These are phyloP conservation scores for Pichia thaimueangensis DNA, from an alignment of 805 yeast genomes.

Conservation along the genomic window DNA sequence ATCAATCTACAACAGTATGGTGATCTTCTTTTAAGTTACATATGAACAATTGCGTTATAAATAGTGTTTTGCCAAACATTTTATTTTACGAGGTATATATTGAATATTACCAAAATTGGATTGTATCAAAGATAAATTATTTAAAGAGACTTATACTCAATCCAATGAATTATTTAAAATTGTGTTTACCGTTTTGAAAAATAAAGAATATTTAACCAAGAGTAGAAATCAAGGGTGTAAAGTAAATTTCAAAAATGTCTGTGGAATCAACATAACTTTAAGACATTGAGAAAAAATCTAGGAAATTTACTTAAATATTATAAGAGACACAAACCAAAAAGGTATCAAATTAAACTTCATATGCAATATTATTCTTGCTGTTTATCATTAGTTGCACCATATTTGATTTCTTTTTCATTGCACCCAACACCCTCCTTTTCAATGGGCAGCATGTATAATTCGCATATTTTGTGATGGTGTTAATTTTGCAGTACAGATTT, in stretches of 20 bases:
- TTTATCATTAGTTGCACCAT: conserved; percentile 31
- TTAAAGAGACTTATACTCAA: conserved; percentile 18
- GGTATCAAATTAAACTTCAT: conserved; percentile 30
- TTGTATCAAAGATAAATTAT: conserved; percentile 12
- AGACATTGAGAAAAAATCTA: conserved; percentile 23
- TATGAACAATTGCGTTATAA: conserved; percentile 27
- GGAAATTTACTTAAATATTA: conserved; percentile 12
- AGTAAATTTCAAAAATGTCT: conserved; percentile 28
- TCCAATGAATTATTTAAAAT: conserved; percentile 26
- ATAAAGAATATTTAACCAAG: conserved; percentile 24
- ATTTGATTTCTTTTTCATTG: conserved; percentile 26
- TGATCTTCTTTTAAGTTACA: conserved; percentile 35
- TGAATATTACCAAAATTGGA: conserved; percentile 24
- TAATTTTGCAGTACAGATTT: conserved; percentile 25
- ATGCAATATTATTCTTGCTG: conserved; percentile 28
- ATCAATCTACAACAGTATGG: too few species aligned
- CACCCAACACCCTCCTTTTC: too few species aligned
- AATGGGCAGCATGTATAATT: too few species aligned
- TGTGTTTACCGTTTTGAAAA: conserved; percentile 27
- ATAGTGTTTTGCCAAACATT: conserved; percentile 32
- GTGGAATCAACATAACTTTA: conserved; percentile 24
- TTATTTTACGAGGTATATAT: conserved; percentile 31
- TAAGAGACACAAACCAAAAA: conserved; percentile 15
- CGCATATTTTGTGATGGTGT: conserved; percentile 28
- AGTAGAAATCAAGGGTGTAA: conserved; percentile 27